Evolutionary conservation across 1,139 yeast species (phyloP), one percentile per base, ranked within the genome.

Genomic region (Magnusiomyces tetraspermus): DNA sequence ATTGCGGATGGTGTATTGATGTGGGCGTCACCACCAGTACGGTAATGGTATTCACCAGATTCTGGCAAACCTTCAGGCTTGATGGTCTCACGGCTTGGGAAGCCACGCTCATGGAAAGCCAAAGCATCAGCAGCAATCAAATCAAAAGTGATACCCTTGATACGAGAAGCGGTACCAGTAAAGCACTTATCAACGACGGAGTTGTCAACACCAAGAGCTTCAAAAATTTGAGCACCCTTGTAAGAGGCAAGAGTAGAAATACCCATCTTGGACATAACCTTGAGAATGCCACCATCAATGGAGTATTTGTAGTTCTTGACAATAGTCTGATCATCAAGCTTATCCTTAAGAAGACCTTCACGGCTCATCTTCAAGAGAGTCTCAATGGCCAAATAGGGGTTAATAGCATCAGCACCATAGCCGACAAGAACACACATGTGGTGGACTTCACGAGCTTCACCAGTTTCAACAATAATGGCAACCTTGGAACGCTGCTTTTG

Each of bases 241-340:
- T 92, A 92, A 23, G 96, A 87, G 24, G 97, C 96, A 68, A 92
- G 76, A 37, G 98, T 92, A 41, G 97, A 90, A 63, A 92, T 92
- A 76, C 98, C 98, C 97, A 92, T 92, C 76, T 92, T 92, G 47
- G 97, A 87, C 98, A 92, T 92, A 57, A 92, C 97, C 74, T 92
- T 92, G 66, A 88, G 75, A 60, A 92, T 84, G 71, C 97, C 97
- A 55, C 89, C 83, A 67, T 90, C 95, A 57, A 86, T 76, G 21
- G 97, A 83, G 59, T 79, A 75, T 68, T 83, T 85, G 74, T 87
- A 92, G 74, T 92, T 90, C 52, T 74, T 75, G 58, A 90, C 70
- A 58, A 89, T 76, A 60, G 77, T 68, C 38, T 77, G 79, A 57
- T 82, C 82, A 40, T 82, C 67, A 54, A 85, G 68, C 19, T 71